Percentiles rank a stretch among this genome's conserved stretches.
Evolutionary conservation across 1,284 basidiomycete genomes (phyloP).

Genomic region (Grifola frondosa): DNA sequence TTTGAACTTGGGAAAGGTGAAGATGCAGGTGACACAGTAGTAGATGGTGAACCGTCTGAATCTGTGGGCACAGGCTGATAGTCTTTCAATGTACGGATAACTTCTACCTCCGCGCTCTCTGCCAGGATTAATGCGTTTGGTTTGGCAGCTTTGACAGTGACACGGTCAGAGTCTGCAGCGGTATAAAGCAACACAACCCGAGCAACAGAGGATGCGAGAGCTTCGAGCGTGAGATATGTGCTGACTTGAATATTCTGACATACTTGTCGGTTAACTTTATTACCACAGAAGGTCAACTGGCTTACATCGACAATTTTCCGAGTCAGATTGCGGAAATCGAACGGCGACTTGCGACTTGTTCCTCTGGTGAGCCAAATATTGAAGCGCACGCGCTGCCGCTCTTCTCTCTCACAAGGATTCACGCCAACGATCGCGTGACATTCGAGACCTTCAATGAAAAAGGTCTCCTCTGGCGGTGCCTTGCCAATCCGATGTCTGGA

Average conservation of each 20-base stretch:
- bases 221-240: conserved; percentile 72
- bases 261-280: conserved; percentile 1
- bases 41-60: not conserved
- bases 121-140: conserved; percentile 78
- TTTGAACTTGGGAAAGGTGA: not conserved
- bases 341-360: conserved; percentile 20
- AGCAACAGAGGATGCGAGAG: conserved; percentile 65
- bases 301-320: conserved; percentile 43
- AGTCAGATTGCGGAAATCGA: conserved; percentile 41
- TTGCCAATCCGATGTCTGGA: conserved; percentile 22
- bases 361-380: conserved; percentile 43
- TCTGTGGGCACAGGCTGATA: conserved; percentile 20
- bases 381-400: conserved; percentile 68
- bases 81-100: conserved; percentile 45
- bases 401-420: conserved; percentile 68
- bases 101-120: conserved; percentile 58
- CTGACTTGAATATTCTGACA: conserved; percentile 44
- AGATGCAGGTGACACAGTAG: conserved; percentile 2
- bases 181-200: conserved; percentile 36
- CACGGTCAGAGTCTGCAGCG: conserved; percentile 26
- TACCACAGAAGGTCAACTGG: not conserved
- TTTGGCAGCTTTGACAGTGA: conserved; percentile 71
- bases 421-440: conserved; percentile 71
- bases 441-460: conserved; percentile 51
- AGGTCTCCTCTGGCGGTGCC: conserved; percentile 22